Conservation (phyloP, 1,139 yeast species). For the Pichia cactophila region DNA sequence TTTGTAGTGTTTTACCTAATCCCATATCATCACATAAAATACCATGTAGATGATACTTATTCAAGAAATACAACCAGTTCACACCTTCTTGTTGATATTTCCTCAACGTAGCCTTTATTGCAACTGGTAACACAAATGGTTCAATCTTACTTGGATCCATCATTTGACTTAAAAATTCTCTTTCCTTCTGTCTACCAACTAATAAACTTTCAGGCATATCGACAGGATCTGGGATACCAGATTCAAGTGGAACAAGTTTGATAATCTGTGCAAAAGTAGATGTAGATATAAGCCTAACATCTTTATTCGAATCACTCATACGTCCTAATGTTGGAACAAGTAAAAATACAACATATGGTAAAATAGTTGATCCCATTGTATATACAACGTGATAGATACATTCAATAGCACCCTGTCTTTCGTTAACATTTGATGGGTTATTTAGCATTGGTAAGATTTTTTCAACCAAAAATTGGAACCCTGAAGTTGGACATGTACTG, state of each 20-base stretch:
- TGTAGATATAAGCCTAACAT: constrained; percentile 85
- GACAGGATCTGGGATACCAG: constrained; percentile 94
- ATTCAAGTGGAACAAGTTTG: constrained; percentile 91
- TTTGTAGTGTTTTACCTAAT: constrained; percentile 91
- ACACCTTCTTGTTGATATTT: constrained; percentile 98
- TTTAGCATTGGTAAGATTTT: constrained; percentile 71
- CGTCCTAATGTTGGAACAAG: constrained; percentile 95
- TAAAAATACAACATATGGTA: constrained; percentile 91
- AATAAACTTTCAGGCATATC: constrained; percentile 82
- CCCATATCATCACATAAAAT: constrained; percentile 99
- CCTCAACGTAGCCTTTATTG: constrained; percentile 87
- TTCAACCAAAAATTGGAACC: constrained; percentile 76
- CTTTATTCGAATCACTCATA: constrained; percentile 93
- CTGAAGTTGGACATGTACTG: constrained; percentile 60
- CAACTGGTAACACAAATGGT: constrained; percentile 81
- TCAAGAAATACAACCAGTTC: constrained; percentile 94
- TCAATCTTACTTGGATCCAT: constrained; percentile 94
- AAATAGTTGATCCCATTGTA: constrained; percentile 80
- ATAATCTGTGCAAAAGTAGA: constrained; percentile 96
- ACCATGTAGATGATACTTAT: constrained; percentile 92
- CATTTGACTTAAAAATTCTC: constrained; percentile 95
- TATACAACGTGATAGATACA: constrained; percentile 77
- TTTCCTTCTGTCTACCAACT: constrained; percentile 85
- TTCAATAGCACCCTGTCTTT: constrained; percentile 93
- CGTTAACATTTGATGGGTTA: constrained; percentile 66